Evolutionary conservation across 2,329 filamentous ascomycete species (phyloP).

Genomic region (Ophiostoma tasmaniense): DNA sequence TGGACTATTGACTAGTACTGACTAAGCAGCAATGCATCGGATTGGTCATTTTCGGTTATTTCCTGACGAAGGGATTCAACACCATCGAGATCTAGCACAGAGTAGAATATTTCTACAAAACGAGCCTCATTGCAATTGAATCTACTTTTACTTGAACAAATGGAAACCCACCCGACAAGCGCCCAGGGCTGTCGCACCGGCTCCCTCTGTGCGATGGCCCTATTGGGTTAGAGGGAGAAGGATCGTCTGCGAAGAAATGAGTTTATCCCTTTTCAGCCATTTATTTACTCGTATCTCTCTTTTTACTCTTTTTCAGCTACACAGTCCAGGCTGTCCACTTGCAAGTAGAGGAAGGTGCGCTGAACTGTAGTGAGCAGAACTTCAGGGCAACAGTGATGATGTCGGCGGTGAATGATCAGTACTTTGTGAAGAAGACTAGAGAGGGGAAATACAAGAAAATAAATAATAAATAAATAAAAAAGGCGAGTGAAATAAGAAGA

Average conservation of each 20-base stretch:
- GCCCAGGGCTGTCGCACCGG: not conserved
- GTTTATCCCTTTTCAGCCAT: not conserved
- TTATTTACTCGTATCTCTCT: not conserved
- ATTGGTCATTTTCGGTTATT: not conserved
- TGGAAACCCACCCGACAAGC: not conserved
- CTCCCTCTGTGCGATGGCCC: not conserved
- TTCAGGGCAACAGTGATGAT: not conserved
- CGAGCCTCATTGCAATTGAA: not conserved
- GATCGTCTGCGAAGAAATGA: not conserved
- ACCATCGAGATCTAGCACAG: not conserved
- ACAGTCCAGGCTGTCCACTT: not conserved
- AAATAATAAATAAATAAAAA: not conserved
- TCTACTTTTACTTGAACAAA: too few species aligned
- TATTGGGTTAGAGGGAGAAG: not conserved
- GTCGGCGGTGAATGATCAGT: not conserved
- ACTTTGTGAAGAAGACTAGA: too few species aligned
- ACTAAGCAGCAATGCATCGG: not conserved
- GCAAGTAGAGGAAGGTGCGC: not conserved
- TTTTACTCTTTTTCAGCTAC: not conserved
- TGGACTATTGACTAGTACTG: not conserved
- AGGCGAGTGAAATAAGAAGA: too few species aligned
- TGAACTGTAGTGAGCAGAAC: too few species aligned
- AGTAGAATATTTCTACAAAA: not conserved
- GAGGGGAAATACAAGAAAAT: not conserved
- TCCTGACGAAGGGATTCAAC: too few species aligned